Evolutionary conservation across 2,329 filamentous ascomycete species (phyloP), one percentile per base, ranked within the genome.

Genomic region (Tothia fuscella): DNA sequence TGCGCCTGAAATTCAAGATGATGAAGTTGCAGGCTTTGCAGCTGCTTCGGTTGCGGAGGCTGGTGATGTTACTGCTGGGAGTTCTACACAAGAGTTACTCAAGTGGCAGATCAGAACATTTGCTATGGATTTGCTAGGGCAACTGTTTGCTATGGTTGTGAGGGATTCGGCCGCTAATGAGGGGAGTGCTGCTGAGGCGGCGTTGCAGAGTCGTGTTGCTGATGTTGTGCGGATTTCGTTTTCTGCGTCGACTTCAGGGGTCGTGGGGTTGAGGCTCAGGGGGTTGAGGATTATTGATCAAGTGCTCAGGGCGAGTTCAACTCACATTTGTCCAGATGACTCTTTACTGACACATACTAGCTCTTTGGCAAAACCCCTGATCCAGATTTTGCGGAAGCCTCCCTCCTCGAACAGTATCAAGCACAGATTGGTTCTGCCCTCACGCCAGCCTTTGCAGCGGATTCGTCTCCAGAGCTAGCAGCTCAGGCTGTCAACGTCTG

Each of bases 181-280:
- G 25, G 82, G 87, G 28, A 87, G 87, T 5, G 68, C 74, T 3
- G 84, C 87, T 4, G 82, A 93, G 54, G 62, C 73, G 34, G 84
- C 82, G 4, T 65, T 98, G 20, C 88, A 98, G 59, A 74, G 76
- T 46, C 81, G 78, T 53, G 76, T 98, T 43, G 88, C 85, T 3
- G 91, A 98, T 58, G 84, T 98, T 19, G 86, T 98, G 44, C 80
- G 87, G 38, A 94, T 96, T 72, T 89, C 91, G 0, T 98, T 98
- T 60, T 95, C 91, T 9, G 91, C 91, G 0, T 96, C 89, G 1
- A 98, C 91, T 1, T 89, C 89, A 2, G 85, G 83, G 49, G 88
- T 98, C 1, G 74, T 94, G 19, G 83, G 93, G 54, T 71, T 98
- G 45, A 76, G 91, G 20, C 80, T 98, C 29, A 86, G 87, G 69